These are phyloP conservation scores for Adansonia gregorii DNA, from an alignment of 441 rosid genomes.

Conservation along the genomic window DNA sequence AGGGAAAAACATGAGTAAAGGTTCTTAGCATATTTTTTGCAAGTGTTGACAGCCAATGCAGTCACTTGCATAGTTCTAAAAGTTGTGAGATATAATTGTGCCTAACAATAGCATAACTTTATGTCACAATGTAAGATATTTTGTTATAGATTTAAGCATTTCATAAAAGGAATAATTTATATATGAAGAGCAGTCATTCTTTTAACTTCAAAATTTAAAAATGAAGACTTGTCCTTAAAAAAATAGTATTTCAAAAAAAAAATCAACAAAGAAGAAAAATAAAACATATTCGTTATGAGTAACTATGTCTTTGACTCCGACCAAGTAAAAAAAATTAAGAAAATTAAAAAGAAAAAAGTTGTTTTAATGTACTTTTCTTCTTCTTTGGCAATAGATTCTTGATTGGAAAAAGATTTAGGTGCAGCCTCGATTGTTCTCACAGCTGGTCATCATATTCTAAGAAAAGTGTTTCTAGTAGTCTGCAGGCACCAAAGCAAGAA, in stretches of 20 bases:
- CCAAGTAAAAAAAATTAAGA: not conserved
- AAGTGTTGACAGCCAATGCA: constrained; percentile 14
- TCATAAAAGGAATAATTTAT: not conserved
- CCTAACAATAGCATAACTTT: constrained; percentile 14
- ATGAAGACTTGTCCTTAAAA: not conserved
- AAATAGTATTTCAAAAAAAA: not conserved
- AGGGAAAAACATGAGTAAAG: not conserved
- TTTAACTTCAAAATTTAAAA: not conserved
- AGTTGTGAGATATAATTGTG: not conserved
- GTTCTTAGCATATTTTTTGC: not conserved
- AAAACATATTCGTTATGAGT: not conserved
- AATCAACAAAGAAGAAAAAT: not conserved
- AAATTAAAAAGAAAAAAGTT: not conserved
- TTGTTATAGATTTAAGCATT: not conserved
- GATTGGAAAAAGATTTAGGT: not conserved
- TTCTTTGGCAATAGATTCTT: constrained; percentile 3
- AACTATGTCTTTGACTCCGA: not conserved
- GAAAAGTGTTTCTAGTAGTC: not conserved
- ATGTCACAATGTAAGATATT: not conserved
- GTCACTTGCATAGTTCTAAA: not conserved
- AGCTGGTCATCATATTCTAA: not conserved
- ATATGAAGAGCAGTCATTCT: not conserved
- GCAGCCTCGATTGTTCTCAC: not conserved
- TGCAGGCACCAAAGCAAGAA: not conserved
- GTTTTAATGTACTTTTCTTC: not conserved